Evolutionary conservation across 805 yeast genomes (phyloP), one percentile per base, ranked within the genome.

Genomic region (Spathaspora arborariae): DNA sequence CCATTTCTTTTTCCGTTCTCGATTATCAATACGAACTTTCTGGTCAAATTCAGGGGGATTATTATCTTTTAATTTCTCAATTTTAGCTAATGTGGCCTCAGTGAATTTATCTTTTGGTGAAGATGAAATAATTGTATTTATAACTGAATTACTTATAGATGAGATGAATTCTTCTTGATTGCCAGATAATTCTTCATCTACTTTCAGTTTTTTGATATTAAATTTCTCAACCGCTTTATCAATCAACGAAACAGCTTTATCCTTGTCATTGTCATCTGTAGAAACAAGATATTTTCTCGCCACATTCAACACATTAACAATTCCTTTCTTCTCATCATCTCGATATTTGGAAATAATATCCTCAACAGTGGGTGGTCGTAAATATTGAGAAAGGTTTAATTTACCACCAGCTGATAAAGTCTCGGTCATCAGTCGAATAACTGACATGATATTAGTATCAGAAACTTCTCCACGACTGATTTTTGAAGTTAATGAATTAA

Each of bases 1-100:
- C 96, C 96, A 88, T 53, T 79, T 78, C 66, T 85, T 83, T 67
- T 88, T 88, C 18, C 96, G 70, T 45, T 82, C 87, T 41, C 96
- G 70, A 57, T 88, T 88, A 41, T 82, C 91, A 20, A 76, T 55
- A 42, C 90, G 67, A 9, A 82, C 70, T 50, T 80, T 75, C 56
- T 84, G 88, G 50, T 76, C 76, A 41, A 70, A 68, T 49, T 75
- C 79, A 8, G 62, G 55, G 2, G 64, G 54, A 22, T 65, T 68
- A 22, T 65, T 68, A 8, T 58, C 48, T 5, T 57, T 62, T 0
- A 64, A 63, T 48, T 60, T 67, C 4, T 58, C 59, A 0, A 57
- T 52, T 3, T 53, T 48, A 2, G 58, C 21, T 9, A 54, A 46
- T 2, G 53, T 39, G 22, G 35, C 40, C 42, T 51, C 50, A 9